These are phyloP conservation scores for Stemphylium lycopersici DNA, from an alignment of 2,329 filamentous ascomycete species.

Conservation along the genomic window DNA sequence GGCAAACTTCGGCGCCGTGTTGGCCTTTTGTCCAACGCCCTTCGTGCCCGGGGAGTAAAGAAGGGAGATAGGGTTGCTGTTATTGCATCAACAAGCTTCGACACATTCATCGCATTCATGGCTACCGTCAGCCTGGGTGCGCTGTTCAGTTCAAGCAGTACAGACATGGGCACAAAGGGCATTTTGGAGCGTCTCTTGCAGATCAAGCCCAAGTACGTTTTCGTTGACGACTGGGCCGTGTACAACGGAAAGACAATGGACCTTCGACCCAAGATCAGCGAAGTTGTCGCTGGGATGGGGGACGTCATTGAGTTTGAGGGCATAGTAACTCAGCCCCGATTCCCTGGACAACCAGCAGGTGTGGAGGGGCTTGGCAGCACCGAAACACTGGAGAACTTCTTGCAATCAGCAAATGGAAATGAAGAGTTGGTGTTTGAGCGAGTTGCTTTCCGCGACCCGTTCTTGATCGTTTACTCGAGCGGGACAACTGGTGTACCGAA, in stretches of 20 bases:
- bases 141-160: constrained; percentile 76
- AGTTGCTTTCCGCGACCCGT: constrained; percentile 74
- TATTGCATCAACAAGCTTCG: constrained; percentile 75
- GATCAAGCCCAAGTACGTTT: constrained; percentile 78
- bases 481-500: constrained; percentile 86
- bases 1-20: constrained; percentile 66
- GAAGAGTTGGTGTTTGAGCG: constrained; percentile 61
- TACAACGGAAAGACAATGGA: constrained; percentile 81
- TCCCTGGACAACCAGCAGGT: constrained; percentile 62
- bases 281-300: constrained; percentile 68
- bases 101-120: constrained; percentile 74
- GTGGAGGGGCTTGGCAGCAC: constrained; percentile 60
- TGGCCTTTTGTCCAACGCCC: constrained; percentile 66
- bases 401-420: constrained; percentile 47
- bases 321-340: constrained; percentile 71
- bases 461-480: constrained; percentile 77
- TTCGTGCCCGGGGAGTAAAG: constrained; percentile 68
- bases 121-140: constrained; percentile 74
- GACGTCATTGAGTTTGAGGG: constrained; percentile 66
- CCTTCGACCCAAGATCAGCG: constrained; percentile 72
- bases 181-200: constrained; percentile 76
- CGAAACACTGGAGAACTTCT: constrained; percentile 51
- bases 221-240: constrained; percentile 79
- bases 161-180: constrained; percentile 82
- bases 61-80: constrained; percentile 78